A percentile compares a stretch with the other conserved stretches of the same genome.
These are phyloP conservation scores for Fraxinus floribunda DNA, from an alignment of 305 asterid genomes.

Conservation along the genomic window DNA sequence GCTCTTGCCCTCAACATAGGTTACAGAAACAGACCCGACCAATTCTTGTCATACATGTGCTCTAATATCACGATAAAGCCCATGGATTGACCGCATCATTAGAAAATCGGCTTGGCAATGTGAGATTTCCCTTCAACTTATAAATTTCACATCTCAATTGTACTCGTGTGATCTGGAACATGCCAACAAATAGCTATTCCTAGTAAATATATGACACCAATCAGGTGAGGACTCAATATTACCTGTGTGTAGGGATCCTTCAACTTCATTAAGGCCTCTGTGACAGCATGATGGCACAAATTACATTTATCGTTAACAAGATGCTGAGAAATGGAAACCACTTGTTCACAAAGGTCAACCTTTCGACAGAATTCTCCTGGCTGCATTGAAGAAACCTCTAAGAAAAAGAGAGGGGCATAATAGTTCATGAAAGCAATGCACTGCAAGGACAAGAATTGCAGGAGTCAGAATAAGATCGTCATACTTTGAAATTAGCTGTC, in stretches of 20 bases:
- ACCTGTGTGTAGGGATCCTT: constrained; percentile 92
- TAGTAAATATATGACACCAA: neutral
- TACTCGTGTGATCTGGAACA: neutral
- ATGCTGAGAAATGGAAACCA: constrained; percentile 32
- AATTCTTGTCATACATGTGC: neutral
- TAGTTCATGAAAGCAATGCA: constrained; percentile 78
- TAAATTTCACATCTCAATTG: neutral
- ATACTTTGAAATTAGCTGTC: constrained; percentile 3
- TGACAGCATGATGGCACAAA: constrained; percentile 59
- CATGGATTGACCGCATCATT: neutral
- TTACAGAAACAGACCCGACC: neutral
- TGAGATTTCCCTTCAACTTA: neutral
- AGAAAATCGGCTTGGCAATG: neutral
- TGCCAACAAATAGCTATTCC: neutral
- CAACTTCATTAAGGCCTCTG: constrained; percentile 67
- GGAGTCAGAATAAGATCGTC: neutral
- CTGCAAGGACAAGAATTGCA: constrained; percentile 40
- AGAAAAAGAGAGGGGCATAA: constrained; percentile 79
- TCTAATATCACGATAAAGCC: neutral
- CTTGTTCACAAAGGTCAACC: constrained; percentile 57
- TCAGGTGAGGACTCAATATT: neutral
- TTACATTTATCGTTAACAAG: constrained; percentile 61
- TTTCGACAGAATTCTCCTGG: constrained; percentile 59
- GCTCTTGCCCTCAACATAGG: neutral
- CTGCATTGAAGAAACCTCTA: constrained; percentile 53